Evolutionary conservation across 2,329 filamentous ascomycete species (phyloP).

Genomic region (Cladophialophora chaetospira): DNA sequence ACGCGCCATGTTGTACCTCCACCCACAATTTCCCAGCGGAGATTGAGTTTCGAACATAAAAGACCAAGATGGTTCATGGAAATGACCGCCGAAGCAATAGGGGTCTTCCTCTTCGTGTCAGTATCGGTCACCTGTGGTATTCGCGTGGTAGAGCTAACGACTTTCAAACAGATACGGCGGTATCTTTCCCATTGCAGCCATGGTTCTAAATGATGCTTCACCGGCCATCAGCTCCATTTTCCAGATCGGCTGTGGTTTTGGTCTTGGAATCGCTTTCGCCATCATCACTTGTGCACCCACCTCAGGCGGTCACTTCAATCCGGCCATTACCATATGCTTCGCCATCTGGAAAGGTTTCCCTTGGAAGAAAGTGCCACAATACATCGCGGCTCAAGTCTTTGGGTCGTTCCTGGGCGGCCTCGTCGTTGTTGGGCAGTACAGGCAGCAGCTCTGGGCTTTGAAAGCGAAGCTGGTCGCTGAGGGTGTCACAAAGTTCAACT

Average conservation of each 20-base stretch:
- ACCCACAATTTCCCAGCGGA: background rate
- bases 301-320: background rate
- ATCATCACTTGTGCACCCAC: background rate
- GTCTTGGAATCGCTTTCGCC: background rate
- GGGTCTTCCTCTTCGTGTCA: background rate
- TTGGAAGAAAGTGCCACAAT: background rate
- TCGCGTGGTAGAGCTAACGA: background rate
- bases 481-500: background rate
- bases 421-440: background rate
- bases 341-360: background rate
- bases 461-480: background rate
- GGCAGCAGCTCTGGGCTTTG: background rate
- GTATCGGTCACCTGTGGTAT: background rate
- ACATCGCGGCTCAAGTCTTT: background rate
- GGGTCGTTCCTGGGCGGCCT: background rate
- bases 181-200: background rate
- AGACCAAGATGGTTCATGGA: background rate
- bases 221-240: background rate
- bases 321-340: background rate
- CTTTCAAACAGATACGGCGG: background rate
- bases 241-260: background rate
- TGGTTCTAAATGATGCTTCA: background rate
- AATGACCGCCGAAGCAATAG: background rate
- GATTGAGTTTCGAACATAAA: background rate
- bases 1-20: background rate